Base-by-base conservation (phyloP, 2,329 filamentous ascomycete species). In the Claviceps sp. region DNA sequence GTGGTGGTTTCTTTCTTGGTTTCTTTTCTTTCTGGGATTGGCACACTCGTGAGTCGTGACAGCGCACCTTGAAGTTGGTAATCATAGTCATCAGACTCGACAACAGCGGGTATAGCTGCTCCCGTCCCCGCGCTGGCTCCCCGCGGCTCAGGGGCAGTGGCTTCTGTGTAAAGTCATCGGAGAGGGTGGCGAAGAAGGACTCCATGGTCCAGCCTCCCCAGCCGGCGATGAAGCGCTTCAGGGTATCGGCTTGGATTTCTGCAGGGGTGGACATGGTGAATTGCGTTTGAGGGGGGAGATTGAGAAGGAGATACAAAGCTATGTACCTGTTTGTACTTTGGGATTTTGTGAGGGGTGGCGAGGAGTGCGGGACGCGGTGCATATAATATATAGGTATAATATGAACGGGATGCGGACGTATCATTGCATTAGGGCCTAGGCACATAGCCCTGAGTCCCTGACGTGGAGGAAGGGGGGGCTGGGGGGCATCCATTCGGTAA, bases 211-310 rank as follows among this genome's bases (percentile, higher is more conserved):
- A 20, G 24, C 18, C 18, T 13, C 44, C 34, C 52, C 52, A 54
- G 26, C 41, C 52, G 16, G 46, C 18, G 22, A 54, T 38, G 38
- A 51, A 50, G 5, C 37, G 50, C 14, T 54, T 6, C 13, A 54
- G 37, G 24, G 52, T 54, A 13, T 16, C 48, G 30, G 52, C 52
- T 48, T 54, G 48, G 22, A 48, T 24, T 14, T 47, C 22, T 24
- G 52, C 48, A 1, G 43, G 14, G 2, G 48, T 6, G 3, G 51
- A 26, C 46, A 45, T n/a, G n/a, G n/a, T n/a, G n/a, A n/a, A n/a
- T n/a, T n/a, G n/a, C n/a, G n/a, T n/a, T n/a, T n/a, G n/a, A n/a
- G n/a, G n/a, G n/a, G n/a, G n/a, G n/a, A n/a, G n/a, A n/a, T n/a
- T n/a, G n/a, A n/a, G n/a, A n/a, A n/a, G n/a, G n/a, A n/a, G n/a